These are phyloP conservation scores for Aspergillus campestris DNA, from an alignment of 495 filamentous ascomycete genomes.

Conservation along the genomic window DNA sequence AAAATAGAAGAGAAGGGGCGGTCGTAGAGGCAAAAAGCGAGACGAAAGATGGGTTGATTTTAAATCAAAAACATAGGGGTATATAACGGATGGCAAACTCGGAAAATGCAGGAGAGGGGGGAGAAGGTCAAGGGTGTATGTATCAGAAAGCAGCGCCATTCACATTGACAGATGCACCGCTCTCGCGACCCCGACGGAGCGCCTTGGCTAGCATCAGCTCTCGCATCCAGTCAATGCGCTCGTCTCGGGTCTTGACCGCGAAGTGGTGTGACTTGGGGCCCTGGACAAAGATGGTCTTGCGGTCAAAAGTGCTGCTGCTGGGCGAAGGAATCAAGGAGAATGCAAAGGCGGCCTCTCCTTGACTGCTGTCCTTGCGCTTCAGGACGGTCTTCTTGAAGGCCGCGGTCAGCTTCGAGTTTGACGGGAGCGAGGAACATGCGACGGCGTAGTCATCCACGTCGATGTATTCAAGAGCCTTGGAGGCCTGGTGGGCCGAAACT, in stretches of 20 bases:
- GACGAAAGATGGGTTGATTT: background rate
- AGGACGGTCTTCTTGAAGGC: slow-evolving; percentile 82
- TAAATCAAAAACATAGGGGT: background rate
- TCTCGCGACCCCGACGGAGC: slow-evolving; percentile 61
- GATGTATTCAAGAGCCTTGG: slow-evolving; percentile 64
- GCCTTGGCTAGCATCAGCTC: slow-evolving; percentile 96
- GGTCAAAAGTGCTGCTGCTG: slow-evolving; percentile 37
- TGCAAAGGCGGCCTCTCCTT: slow-evolving; percentile 59
- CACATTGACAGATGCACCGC: slow-evolving; percentile 70
- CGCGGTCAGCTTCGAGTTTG: slow-evolving; percentile 69
- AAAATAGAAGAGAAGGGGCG: slow-evolving; percentile 1
- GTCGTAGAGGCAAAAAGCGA: slow-evolving; percentile 1
- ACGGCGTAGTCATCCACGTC: slow-evolving; percentile 95
- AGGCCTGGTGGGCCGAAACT: slow-evolving; percentile 33
- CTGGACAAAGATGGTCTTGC: slow-evolving; percentile 34
- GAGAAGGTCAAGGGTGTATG: background rate
- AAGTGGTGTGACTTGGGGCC: slow-evolving; percentile 85
- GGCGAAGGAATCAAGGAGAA: slow-evolving; percentile 84
- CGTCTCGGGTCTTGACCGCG: slow-evolving; percentile 74
- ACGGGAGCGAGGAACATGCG: slow-evolving; percentile 69
- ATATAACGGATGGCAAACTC: background rate
- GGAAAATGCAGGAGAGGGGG: background rate
- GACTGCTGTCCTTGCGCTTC: slow-evolving; percentile 42
- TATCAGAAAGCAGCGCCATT: slow-evolving; percentile 67
- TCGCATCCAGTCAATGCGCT: slow-evolving; percentile 96